phyloP scores from a whole-genome alignment of 306 rosid genomes.

The Fragaria iinumae region DNA sequence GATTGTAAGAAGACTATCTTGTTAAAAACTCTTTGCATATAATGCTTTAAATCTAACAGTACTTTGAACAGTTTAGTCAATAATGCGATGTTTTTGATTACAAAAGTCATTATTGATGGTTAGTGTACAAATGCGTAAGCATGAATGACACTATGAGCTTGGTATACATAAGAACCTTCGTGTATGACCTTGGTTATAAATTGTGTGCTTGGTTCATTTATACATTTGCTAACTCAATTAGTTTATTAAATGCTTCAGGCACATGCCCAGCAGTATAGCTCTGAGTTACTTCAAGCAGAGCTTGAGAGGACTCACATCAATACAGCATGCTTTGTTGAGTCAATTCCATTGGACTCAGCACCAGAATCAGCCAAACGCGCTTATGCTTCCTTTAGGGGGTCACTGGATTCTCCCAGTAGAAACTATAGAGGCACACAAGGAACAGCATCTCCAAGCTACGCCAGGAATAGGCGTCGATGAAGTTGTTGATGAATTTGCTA shows the following conservation, averaged over 20 bases:
- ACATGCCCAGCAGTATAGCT: constrained; percentile 87
- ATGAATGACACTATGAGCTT: not conserved
- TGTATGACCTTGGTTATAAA: not conserved
- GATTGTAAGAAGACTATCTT: constrained; percentile 61
- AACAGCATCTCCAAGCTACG: constrained; percentile 62
- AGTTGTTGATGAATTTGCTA: not conserved
- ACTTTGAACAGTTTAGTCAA: constrained; percentile 3
- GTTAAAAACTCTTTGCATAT: constrained; percentile 13
- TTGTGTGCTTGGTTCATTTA: not conserved
- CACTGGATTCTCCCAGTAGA: constrained; percentile 62
- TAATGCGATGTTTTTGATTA: not conserved
- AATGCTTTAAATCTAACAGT: not conserved
- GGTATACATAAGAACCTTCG: not conserved
- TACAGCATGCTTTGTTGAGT: constrained; percentile 87
- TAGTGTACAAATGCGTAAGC: not conserved
- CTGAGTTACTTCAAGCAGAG: constrained; percentile 83
- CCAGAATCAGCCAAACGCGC: constrained; percentile 78
- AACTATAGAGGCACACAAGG: constrained; percentile 47
- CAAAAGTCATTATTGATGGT: not conserved
- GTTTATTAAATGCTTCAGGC: constrained; percentile 50
- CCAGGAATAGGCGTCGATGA: constrained; percentile 69
- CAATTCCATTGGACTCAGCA: constrained; percentile 67
- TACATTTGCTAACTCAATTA: constrained; percentile 6
- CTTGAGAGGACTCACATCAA: constrained; percentile 94
- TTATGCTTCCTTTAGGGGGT: constrained; percentile 60